A percentile compares a stretch with the other conserved stretches of the same genome.
Conservation (phyloP, 176 grass and related monocot species). For the Secale cereale region DNA sequence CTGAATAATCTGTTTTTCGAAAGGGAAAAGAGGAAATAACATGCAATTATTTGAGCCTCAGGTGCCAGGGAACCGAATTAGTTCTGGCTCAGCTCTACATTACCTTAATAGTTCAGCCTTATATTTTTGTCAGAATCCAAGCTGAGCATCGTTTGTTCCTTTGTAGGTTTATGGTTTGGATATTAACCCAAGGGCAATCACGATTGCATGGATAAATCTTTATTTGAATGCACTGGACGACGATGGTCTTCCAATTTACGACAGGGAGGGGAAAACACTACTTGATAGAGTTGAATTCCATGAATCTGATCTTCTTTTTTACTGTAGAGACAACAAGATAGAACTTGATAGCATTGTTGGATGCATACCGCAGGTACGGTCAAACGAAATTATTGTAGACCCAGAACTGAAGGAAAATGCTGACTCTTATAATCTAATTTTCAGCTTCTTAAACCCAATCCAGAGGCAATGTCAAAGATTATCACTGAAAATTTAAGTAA, state of each 20-base stretch:
- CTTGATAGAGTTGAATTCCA: too few species aligned
- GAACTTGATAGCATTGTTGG: too few species aligned
- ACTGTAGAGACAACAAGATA: too few species aligned
- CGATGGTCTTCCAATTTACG: too few species aligned
- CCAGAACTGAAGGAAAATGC: neutral
- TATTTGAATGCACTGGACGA: too few species aligned
- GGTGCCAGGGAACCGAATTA: neutral
- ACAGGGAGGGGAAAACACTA: too few species aligned
- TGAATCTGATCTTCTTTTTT: too few species aligned
- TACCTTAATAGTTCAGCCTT: neutral
- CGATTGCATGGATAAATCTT: too few species aligned
- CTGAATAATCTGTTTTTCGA: neutral
- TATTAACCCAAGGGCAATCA: too few species aligned
- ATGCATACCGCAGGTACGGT: slow-evolving; percentile 1
- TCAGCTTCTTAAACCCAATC: slow-evolving; percentile 98
- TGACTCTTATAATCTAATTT: slow-evolving; percentile 13
- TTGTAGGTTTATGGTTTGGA: slow-evolving; percentile 44
- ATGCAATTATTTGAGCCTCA: neutral
- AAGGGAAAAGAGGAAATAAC: neutral
- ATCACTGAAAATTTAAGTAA: slow-evolving; percentile 91
- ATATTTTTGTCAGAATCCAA: too few species aligned
- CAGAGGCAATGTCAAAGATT: slow-evolving; percentile 95
- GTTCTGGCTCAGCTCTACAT: neutral
- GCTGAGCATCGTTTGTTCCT: neutral
- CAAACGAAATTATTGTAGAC: neutral